These are phyloP conservation scores for Elaeagnus macrophylla DNA, from an alignment of 306 rosid genomes.

Conservation along the genomic window DNA sequence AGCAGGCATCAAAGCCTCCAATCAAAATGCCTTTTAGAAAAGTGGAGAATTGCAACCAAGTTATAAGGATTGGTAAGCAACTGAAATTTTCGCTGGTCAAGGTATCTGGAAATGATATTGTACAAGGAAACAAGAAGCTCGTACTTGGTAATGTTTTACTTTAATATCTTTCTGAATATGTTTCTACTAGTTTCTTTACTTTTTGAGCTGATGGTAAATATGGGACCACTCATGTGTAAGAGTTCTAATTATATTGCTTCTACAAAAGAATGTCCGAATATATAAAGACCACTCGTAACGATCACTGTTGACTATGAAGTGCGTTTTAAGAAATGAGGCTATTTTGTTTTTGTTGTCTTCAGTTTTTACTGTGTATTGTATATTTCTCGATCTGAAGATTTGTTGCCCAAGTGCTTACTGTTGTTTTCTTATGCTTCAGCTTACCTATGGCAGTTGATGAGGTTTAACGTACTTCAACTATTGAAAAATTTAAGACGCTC, in stretches of 20 bases:
- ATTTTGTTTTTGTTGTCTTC: not conserved
- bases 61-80: conserved; percentile 57
- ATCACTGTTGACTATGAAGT: no score
- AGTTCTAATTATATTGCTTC: no score
- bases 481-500: conserved; percentile 81
- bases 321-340: no score
- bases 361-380: not conserved
- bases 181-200: not conserved
- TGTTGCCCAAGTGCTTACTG: conserved; percentile 8
- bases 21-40: conserved; percentile 92
- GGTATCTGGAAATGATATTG: conserved; percentile 84
- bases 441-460: conserved; percentile 92
- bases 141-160: conserved; percentile 57
- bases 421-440: conserved; percentile 43
- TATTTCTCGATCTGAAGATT: not conserved
- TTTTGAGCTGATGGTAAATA: not conserved
- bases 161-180: not conserved
- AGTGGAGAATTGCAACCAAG: conserved; percentile 95
- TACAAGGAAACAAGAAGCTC: conserved; percentile 98
- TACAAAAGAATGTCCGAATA: no score
- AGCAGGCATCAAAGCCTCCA: conserved; percentile 93
- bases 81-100: conserved; percentile 79
- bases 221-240: not conserved
- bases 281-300: no score
- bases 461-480: conserved; percentile 81